Conservation (phyloP, 2,329 filamentous ascomycete species). For the Botrytis paeoniae region DNA sequence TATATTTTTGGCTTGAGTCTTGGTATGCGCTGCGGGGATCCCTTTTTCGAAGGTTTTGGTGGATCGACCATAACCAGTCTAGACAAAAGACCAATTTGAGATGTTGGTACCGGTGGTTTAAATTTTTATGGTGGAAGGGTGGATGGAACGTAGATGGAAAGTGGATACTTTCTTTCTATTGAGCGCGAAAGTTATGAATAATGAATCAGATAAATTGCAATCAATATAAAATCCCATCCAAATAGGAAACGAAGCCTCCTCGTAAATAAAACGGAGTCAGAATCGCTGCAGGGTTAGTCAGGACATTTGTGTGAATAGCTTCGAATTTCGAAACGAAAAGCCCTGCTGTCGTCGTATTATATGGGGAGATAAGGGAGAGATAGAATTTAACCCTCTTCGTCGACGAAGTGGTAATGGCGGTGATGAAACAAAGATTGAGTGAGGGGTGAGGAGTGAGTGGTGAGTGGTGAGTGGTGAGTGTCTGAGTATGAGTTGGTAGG, state of each 20-base stretch:
- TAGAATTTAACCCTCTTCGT: neutral
- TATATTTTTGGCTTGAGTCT: conserved; percentile 2
- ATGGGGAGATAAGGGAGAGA: neutral
- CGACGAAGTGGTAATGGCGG: neutral
- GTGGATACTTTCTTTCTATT: neutral
- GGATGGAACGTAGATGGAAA: neutral
- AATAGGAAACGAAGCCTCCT: neutral
- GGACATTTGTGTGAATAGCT: neutral
- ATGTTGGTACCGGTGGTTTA: neutral
- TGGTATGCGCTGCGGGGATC: neutral
- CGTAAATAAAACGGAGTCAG: neutral
- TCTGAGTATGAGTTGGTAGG: neutral
- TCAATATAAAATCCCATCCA: conserved; percentile 3
- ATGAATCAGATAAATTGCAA: neutral
- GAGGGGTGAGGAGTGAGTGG: neutral
- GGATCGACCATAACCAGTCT: neutral
- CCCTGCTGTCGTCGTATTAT: neutral
- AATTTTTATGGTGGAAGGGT: neutral
- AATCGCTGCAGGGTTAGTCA: neutral
- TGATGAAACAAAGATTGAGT: neutral
- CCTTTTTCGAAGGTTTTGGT: neutral
- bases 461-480: neutral
- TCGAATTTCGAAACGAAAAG: neutral
- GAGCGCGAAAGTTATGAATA: neutral
- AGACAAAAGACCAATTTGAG: neutral